Conservation (phyloP, 2,329 filamentous ascomycete species). For the Aspergillus bombycis region DNA sequence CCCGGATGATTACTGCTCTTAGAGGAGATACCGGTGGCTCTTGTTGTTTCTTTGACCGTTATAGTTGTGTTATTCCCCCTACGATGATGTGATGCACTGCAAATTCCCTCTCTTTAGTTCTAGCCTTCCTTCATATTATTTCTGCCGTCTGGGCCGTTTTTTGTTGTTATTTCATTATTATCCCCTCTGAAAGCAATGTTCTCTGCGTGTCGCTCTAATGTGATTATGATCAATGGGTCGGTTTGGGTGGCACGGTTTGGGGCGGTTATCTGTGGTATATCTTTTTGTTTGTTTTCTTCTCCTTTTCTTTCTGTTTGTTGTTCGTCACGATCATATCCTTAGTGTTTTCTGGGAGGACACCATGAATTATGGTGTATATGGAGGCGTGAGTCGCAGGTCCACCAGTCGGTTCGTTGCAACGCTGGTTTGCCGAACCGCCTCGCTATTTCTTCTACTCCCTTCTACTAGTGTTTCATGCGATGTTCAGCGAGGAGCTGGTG, state of each 20-base stretch:
- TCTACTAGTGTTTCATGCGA: not conserved
- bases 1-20: slow-evolving; percentile 23
- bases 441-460: not conserved
- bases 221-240: slow-evolving; percentile 31
- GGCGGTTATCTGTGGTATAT: slow-evolving; percentile 25
- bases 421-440: not conserved
- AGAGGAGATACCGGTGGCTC: slow-evolving; percentile 26
- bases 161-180: slow-evolving; percentile 12
- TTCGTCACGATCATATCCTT: slow-evolving; percentile 13
- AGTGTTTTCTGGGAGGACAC: slow-evolving; percentile 12
- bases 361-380: slow-evolving; percentile 16
- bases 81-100: slow-evolving; percentile 24
- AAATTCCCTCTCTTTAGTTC: slow-evolving; percentile 15
- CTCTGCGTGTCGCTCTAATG: slow-evolving; percentile 24
- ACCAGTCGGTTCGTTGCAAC: not conserved
- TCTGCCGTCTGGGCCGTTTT: not conserved
- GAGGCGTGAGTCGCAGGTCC: not conserved
- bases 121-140: slow-evolving; percentile 5
- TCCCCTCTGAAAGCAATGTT: slow-evolving; percentile 10
- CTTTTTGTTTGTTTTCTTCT: slow-evolving; percentile 12
- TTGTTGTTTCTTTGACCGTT: slow-evolving; percentile 16
- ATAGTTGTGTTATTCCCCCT: slow-evolving; percentile 20
- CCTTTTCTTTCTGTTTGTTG: slow-evolving; percentile 6
- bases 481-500: slow-evolving; percentile 7
- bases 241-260: slow-evolving; percentile 28